Base-by-base conservation (phyloP, 2,329 filamentous ascomycete genomes). In the Aschersonia sp. region DNA sequence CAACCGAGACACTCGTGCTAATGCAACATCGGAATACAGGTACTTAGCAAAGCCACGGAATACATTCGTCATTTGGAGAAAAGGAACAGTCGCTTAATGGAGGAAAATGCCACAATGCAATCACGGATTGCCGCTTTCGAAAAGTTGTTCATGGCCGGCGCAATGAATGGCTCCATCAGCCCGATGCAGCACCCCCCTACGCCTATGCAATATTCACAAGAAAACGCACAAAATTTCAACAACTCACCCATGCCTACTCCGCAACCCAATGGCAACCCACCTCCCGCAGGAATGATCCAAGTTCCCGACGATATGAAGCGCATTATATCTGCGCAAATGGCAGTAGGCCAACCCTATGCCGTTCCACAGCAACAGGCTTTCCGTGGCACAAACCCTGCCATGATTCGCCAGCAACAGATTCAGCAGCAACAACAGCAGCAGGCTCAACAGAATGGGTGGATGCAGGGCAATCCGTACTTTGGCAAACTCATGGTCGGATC, bases 11-110 rank as follows among this genome's bases (percentile, higher is more conserved):
- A 22, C 22, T 22, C 22, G 22, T 22, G 22, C 22, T 22, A 22
- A 22, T 22, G 22, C 22, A 22, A 22, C 22, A 12, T 35, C n/a
- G n/a, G 52, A 37, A 9, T 43, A 9, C 7, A 79, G 74, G 76
- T 97, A 45, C 68, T 97, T 42, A 89, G 87, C 54, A 97, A 97
- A 64, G 90, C 90, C 2, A 95, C 90, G 5, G 90, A 97, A 62
- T 97, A 97, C 56, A 97, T 97, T 54, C 79, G 83, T 39, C 89
- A 97, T 65, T 69, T 97, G 2, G 90, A 97, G 64, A 94, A 94
- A 67, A 81, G 88, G 10, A 94, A 94, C 57, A 84, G 81, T 54
- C 79, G 84, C 5, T 69, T 95, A 8, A 70, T 81, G 46, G 87
- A 94, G 43, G 88, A 97, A 61, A 89, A 95, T 58, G 73, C 69